Evolutionary conservation across 306 rosid genomes (phyloP).

Genomic region (Luffa aegyptiaca): DNA sequence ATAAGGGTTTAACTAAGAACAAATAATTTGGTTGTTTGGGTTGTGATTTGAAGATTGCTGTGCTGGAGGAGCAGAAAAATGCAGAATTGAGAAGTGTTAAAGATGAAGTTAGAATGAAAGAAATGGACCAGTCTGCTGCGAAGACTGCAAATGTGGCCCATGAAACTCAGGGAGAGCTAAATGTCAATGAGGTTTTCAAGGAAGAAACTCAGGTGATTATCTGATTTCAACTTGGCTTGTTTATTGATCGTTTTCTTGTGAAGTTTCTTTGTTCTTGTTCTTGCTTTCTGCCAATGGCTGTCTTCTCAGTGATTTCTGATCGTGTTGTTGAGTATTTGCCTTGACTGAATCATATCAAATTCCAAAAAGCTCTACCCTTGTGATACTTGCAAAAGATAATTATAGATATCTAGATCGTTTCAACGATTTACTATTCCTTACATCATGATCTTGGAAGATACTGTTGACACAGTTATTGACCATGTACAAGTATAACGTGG

Average conservation of each 20-base stretch:
- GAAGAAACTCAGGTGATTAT: conserved; percentile 40
- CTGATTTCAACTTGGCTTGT: neutral
- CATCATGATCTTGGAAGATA: neutral
- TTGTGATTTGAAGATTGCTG: conserved; percentile 53
- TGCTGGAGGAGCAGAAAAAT: conserved; percentile 63
- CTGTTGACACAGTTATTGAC: neutral
- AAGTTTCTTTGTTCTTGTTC: neutral
- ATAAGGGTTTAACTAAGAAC: neutral
- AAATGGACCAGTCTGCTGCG: conserved; percentile 13
- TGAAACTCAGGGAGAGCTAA: conserved; percentile 23
- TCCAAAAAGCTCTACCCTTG: neutral
- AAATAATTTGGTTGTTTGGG: neutral
- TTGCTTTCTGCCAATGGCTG: neutral
- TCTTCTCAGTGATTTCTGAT: neutral
- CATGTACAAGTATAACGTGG: neutral
- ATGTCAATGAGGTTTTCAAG: conserved; percentile 32
- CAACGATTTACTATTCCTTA: neutral
- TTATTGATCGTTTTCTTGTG: neutral
- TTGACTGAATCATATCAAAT: neutral
- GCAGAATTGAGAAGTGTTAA: conserved; percentile 29
- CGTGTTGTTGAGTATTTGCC: neutral
- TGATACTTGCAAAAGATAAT: neutral
- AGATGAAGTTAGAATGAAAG: conserved; percentile 15
- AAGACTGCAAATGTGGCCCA: conserved; percentile 14
- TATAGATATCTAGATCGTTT: neutral